These are phyloP conservation scores for Cystofilobasidium ferigula DNA, from an alignment of 768 basidiomycete species.

Conservation along the genomic window DNA sequence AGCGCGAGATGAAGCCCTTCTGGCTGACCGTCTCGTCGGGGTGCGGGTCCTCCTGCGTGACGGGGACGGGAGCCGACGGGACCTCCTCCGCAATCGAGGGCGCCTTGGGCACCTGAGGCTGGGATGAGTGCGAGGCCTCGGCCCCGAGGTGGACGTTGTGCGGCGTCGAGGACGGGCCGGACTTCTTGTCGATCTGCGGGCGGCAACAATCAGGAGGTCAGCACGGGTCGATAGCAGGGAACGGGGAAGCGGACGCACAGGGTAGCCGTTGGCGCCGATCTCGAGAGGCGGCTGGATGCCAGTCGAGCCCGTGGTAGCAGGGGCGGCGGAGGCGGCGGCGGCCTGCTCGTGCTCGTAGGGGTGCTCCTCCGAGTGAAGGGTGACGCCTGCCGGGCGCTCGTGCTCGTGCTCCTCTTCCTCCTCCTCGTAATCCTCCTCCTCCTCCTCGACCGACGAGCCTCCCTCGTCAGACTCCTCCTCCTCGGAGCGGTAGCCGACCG, in stretches of 20 bases:
- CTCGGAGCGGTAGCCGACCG: constrained; percentile 58
- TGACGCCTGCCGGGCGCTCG: constrained; percentile 18
- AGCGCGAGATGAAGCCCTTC: neutral
- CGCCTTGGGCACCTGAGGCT: neutral
- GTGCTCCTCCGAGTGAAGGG: constrained; percentile 17
- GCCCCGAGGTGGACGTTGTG: neutral
- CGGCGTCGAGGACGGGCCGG: neutral
- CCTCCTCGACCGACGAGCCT: constrained; percentile 49
- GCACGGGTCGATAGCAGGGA: neutral
- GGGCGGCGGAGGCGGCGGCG: constrained; percentile 37
- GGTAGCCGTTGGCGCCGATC: constrained; percentile 49
- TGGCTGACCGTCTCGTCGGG: neutral
- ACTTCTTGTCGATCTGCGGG: constrained; percentile 23
- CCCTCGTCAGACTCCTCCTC: constrained; percentile 46
- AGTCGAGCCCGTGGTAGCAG: no score
- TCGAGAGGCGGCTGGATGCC: constrained; percentile 42
- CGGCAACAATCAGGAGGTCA: neutral
- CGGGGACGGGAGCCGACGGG: neutral
- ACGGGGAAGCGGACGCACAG: constrained; percentile 44
- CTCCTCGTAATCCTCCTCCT: constrained; percentile 45
- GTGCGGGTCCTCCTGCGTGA: neutral
- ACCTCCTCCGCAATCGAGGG: neutral
- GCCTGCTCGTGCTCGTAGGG: constrained; percentile 44
- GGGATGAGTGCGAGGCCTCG: neutral
- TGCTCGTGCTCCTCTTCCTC: constrained; percentile 25